Evolutionary conservation across 2,329 filamentous ascomycete species (phyloP).

Genomic region (Elsinoe batatas): DNA sequence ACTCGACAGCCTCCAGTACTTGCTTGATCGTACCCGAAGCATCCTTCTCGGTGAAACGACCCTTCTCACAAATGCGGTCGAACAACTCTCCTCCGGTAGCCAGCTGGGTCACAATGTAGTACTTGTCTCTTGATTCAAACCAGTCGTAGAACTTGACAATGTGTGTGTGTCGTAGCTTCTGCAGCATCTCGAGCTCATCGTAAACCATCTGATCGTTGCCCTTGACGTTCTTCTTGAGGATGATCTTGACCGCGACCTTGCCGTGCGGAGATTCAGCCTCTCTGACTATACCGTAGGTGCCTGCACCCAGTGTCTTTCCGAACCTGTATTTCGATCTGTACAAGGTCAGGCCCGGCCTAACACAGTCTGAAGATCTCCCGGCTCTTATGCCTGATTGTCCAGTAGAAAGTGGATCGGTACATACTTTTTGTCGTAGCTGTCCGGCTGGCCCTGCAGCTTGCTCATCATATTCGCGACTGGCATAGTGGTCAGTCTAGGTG

Average conservation of each 20-base stretch:
- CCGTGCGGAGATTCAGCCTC: constrained; percentile 79
- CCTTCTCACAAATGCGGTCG: constrained; percentile 94
- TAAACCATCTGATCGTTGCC: constrained; percentile 98
- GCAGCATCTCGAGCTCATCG: constrained; percentile 89
- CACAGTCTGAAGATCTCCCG: constrained; percentile 20
- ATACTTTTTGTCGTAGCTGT: constrained; percentile 98
- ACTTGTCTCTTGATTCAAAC: constrained; percentile 99
- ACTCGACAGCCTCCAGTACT: constrained; percentile 85
- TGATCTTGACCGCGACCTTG: constrained; percentile 96
- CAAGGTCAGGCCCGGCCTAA: background rate
- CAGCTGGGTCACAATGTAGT: constrained; percentile 96
- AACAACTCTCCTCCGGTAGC: constrained; percentile 95
- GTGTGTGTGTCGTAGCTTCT: constrained; percentile 81
- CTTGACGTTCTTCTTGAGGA: constrained; percentile 97
- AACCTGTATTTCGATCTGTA: constrained; percentile 76
- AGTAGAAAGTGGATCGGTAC: constrained; percentile 19
- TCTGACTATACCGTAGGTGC: constrained; percentile 95
- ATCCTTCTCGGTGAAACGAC: constrained; percentile 97
- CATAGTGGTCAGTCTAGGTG: constrained; percentile 1
- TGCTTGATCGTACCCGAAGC: constrained; percentile 92
- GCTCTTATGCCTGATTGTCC: constrained; percentile 16
- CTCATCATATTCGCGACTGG: constrained; percentile 83
- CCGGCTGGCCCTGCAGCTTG: constrained; percentile 90
- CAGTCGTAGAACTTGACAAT: constrained; percentile 97
- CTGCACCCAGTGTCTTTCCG: constrained; percentile 85